Conservation (phyloP, 2,329 filamentous ascomycete genomes). For the Pleomassaria siparia region DNA sequence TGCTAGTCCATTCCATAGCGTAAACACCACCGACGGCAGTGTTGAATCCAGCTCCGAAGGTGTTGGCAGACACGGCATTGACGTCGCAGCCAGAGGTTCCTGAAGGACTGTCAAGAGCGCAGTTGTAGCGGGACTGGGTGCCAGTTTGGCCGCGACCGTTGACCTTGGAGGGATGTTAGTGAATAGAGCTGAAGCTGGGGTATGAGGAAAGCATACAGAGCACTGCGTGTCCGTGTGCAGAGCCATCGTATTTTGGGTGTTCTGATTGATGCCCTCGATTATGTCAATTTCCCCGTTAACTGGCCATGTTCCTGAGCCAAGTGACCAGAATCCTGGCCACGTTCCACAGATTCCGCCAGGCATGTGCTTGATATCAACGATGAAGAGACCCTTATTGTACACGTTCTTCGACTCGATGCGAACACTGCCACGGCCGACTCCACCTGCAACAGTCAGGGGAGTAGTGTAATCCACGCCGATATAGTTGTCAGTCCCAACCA, state of each 20-base stretch:
- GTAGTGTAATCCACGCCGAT: slow-evolving; percentile 48
- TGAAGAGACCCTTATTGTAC: slow-evolving; percentile 35
- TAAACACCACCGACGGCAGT: slow-evolving; percentile 45
- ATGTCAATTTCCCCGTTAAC: slow-evolving; percentile 36
- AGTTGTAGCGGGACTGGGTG: slow-evolving; percentile 13
- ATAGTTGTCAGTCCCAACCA: slow-evolving; percentile 25
- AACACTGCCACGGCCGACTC: slow-evolving; percentile 29
- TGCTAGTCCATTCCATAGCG: slow-evolving; percentile 63
- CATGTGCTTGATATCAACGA: slow-evolving; percentile 36
- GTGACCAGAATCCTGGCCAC: slow-evolving; percentile 38
- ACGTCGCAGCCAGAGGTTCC: slow-evolving; percentile 46
- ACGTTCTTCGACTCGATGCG: slow-evolving; percentile 29
- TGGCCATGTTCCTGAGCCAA: slow-evolving; percentile 32
- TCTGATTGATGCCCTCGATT: slow-evolving; percentile 36
- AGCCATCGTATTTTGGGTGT: slow-evolving; percentile 25
- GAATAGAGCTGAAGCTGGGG: too few species aligned
- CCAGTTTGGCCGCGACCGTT: slow-evolving; percentile 19
- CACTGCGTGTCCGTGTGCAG: slow-evolving; percentile 32
- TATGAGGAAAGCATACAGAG: slow-evolving; percentile 6
- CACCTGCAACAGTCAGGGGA: slow-evolving; percentile 14
- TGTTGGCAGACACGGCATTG: slow-evolving; percentile 33
- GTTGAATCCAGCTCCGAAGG: slow-evolving; percentile 58
- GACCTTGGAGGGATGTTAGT: slow-evolving; percentile 15
- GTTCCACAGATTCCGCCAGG: slow-evolving; percentile 32
- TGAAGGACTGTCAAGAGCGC: slow-evolving; percentile 17